A percentile compares a stretch with the other conserved stretches of the same genome.
These are phyloP conservation scores for Firmiana major DNA, from an alignment of 345 rosid genomes.

Conservation along the genomic window DNA sequence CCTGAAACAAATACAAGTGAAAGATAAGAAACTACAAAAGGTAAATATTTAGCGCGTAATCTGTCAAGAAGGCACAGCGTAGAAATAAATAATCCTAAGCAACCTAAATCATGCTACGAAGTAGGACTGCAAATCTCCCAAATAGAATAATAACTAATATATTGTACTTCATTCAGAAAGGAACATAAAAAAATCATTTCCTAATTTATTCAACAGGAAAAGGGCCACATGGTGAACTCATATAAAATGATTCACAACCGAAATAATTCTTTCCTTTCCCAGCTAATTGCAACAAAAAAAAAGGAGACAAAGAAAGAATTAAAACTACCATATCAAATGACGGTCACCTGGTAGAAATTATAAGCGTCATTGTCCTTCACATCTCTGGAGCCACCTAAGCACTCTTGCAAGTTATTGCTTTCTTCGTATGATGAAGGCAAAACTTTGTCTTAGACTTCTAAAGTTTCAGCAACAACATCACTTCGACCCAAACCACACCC, in stretches of 20 bases:
- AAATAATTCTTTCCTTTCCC: not conserved
- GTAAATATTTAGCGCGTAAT: not conserved
- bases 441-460: slow-evolving; percentile 31
- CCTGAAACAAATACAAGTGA: slow-evolving; percentile 45
- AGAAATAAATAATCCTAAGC: not conserved
- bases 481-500: slow-evolving; percentile 34
- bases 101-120: not conserved
- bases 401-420: slow-evolving; percentile 26
- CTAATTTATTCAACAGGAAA: not conserved
- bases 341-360: slow-evolving; percentile 83
- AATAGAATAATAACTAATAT: not conserved
- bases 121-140: not conserved
- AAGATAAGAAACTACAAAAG: slow-evolving; percentile 9
- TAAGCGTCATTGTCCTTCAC: slow-evolving; percentile 53
- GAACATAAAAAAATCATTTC: not conserved
- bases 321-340: not conserved
- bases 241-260: not conserved
- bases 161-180: not conserved
- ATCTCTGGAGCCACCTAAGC: slow-evolving; percentile 33
- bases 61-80: slow-evolving; percentile 1
- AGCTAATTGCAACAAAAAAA: not conserved
- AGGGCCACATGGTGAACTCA: not conserved
- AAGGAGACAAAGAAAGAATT: not conserved
- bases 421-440: slow-evolving; percentile 42
- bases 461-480: slow-evolving; percentile 29